Conservation (phyloP, 2,329 filamentous ascomycete genomes). For the Gremmenia infestans region DNA sequence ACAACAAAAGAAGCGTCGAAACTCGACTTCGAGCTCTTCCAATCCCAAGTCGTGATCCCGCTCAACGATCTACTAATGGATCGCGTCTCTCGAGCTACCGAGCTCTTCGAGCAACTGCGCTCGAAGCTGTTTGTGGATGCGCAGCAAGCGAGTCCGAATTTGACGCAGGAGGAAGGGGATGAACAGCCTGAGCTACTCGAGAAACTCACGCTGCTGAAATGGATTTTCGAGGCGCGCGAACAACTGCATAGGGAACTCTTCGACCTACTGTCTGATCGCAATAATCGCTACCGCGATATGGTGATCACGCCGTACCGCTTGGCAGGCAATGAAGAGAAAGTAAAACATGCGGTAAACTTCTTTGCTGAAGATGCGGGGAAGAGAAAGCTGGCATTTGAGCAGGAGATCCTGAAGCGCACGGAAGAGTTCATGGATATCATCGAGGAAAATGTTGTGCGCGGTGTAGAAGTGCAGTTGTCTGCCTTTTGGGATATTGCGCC, state of each 20-base stretch:
- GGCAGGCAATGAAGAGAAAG: slow-evolving; percentile 72
- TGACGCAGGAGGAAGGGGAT: slow-evolving; percentile 90
- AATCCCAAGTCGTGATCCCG: slow-evolving; percentile 76
- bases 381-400: slow-evolving; percentile 65
- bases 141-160: slow-evolving; percentile 61
- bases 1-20: slow-evolving; percentile 70
- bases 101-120: slow-evolving; percentile 72
- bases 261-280: slow-evolving; percentile 77
- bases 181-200: slow-evolving; percentile 91
- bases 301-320: slow-evolving; percentile 75
- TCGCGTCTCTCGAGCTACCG: slow-evolving; percentile 67
- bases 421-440: slow-evolving; percentile 74
- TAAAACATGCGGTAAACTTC: slow-evolving; percentile 73
- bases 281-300: slow-evolving; percentile 79
- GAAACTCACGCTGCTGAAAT: slow-evolving; percentile 90
- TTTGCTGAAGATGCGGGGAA: slow-evolving; percentile 74
- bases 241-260: slow-evolving; percentile 78
- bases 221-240: slow-evolving; percentile 95
- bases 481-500: slow-evolving; percentile 99
- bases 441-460: slow-evolving; percentile 78
- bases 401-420: slow-evolving; percentile 66
- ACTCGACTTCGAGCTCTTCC: slow-evolving; percentile 78
- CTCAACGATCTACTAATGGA: slow-evolving; percentile 74
- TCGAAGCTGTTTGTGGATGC: slow-evolving; percentile 68
- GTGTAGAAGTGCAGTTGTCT: slow-evolving; percentile 85